These are phyloP conservation scores for Suhomyces chickasaworum DNA, from an alignment of 1,139 yeast species.

Conservation along the genomic window DNA sequence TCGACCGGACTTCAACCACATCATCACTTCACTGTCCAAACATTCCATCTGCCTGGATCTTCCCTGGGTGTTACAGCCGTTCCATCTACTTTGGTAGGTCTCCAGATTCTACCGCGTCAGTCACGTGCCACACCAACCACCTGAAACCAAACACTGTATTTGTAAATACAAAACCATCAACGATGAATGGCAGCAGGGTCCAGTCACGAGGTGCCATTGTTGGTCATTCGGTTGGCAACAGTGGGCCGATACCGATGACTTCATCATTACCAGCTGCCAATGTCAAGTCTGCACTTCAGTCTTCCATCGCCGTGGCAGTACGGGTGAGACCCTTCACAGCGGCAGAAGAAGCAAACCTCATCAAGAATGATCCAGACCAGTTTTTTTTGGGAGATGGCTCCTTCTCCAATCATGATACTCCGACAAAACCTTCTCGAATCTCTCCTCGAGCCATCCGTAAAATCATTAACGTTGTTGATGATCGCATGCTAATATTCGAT, in stretches of 20 bases:
- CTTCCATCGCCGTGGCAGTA: conserved; percentile 77
- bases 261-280: too few species aligned
- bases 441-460: conserved; percentile 64
- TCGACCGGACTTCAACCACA: too few species aligned
- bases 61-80: neutral
- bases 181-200: conserved; percentile 4
- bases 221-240: neutral
- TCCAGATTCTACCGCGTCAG: neutral
- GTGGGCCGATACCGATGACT: neutral
- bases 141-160: neutral
- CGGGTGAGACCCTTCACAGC: conserved; percentile 83
- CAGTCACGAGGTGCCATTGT: neutral
- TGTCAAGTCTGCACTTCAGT: conserved; percentile 38
- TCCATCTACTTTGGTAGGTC: neutral
- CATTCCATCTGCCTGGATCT: too few species aligned
- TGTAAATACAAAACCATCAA: conserved; percentile 1
- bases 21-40: neutral
- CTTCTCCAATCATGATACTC: conserved; percentile 25
- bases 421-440: conserved; percentile 5
- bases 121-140: neutral
- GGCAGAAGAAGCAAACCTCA: conserved; percentile 52
- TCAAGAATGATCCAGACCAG: conserved; percentile 36
- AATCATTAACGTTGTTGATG: conserved; percentile 82
- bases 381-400: conserved; percentile 63
- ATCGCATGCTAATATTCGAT: conserved; percentile 84